Conservation (phyloP, 257 asterid species). For the Solanum chmielewskii region DNA sequence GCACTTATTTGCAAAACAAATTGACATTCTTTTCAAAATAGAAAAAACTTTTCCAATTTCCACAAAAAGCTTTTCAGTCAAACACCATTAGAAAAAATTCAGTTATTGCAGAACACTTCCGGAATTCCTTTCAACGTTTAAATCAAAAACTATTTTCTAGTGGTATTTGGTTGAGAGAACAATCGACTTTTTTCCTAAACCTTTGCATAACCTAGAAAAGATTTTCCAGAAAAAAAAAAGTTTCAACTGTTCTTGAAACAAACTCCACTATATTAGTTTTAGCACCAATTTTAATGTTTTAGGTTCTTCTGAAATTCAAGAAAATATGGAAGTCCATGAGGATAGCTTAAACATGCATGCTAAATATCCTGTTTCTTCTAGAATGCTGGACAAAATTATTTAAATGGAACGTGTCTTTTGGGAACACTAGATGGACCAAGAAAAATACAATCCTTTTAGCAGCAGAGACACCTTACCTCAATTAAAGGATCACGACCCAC, state of each 20-base stretch:
- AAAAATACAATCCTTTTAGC: not conserved
- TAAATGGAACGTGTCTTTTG: not conserved
- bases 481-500: conserved; percentile 99
- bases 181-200: not conserved
- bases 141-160: not conserved
- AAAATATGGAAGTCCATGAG: not conserved
- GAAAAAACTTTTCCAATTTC: not conserved
- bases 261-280: not conserved
- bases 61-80: not conserved
- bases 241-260: not conserved
- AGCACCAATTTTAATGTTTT: not conserved
- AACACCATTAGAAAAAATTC: not conserved
- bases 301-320: not conserved
- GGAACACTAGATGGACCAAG: not conserved
- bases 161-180: not conserved
- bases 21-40: not conserved
- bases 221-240: not conserved
- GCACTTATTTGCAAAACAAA: not conserved
- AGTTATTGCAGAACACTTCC: not conserved
- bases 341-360: not conserved
- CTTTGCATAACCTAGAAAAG: not conserved
- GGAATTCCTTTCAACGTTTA: not conserved
- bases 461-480: conserved; percentile 42
- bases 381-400: not conserved
- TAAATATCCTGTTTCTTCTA: not conserved